Evolutionary conservation across 768 basidiomycete genomes (phyloP).

Genomic region (Macrolepiota fuliginosa): DNA sequence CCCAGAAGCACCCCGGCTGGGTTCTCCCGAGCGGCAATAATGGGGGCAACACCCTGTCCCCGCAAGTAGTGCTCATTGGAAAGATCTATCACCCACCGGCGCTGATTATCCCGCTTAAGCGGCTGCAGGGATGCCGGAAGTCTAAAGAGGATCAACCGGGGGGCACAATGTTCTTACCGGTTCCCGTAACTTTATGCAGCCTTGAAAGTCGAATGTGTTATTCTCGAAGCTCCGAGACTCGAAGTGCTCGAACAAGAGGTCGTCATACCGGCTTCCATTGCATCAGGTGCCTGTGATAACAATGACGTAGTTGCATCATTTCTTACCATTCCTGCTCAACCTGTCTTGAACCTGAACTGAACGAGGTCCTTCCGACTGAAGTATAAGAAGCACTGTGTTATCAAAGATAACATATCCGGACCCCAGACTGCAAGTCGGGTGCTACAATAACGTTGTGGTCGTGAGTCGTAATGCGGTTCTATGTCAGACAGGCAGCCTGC

Average conservation of each 20-base stretch:
- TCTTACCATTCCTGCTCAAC: background rate
- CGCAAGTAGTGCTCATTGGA: background rate
- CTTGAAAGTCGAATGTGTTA: background rate
- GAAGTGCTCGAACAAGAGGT: background rate
- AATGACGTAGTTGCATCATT: constrained; percentile 1
- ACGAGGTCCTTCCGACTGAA: background rate
- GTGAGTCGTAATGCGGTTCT: background rate
- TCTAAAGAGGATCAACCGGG: background rate
- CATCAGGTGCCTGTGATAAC: background rate
- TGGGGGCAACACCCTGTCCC: background rate
- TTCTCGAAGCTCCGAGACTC: background rate
- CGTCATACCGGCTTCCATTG: background rate
- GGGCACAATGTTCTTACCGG: no score
- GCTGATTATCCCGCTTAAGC: background rate
- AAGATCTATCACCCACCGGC: background rate
- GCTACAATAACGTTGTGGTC: background rate
- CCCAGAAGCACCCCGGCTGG: background rate
- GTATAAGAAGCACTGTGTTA: background rate
- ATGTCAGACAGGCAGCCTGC: background rate
- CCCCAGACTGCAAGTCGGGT: background rate
- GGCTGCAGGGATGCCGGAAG: background rate
- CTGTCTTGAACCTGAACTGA: background rate
- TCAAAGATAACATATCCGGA: background rate
- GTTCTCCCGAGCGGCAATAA: constrained; percentile 1
- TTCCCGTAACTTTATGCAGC: background rate